Conservation (phyloP, 139 green algal genomes). For the Chlorella sp. region DNA sequence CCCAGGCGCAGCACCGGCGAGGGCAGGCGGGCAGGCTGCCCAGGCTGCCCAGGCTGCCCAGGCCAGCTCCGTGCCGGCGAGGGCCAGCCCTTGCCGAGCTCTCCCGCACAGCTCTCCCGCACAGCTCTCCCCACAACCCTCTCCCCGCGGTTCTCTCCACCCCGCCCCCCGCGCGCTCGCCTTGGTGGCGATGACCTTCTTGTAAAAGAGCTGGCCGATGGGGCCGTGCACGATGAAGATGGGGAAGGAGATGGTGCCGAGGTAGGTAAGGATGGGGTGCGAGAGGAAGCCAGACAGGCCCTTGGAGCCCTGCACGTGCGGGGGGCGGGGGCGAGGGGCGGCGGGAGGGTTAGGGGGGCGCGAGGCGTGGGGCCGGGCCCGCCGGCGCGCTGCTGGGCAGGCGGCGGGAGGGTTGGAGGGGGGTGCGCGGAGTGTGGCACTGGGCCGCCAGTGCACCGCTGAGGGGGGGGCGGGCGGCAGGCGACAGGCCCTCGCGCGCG, state of each 20-base stretch:
- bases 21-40: too few relatives aligned
- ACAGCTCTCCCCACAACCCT: too few relatives aligned
- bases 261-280: slow-evolving; percentile 23
- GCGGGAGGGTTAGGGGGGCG: too few relatives aligned
- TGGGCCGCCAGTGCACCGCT: too few relatives aligned
- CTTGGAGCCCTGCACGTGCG: not conserved
- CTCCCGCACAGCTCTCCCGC: too few relatives aligned
- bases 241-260: slow-evolving; percentile 36
- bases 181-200: slow-evolving; percentile 29
- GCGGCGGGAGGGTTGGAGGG: too few relatives aligned
- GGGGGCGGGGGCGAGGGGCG: too few relatives aligned
- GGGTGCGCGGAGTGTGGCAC: too few relatives aligned
- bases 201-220: slow-evolving; percentile 38
- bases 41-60: too few relatives aligned
- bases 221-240: slow-evolving; percentile 35
- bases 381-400: too few relatives aligned
- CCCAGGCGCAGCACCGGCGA: too few relatives aligned
- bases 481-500: not conserved
- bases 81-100: not conserved
- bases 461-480: not conserved
- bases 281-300: slow-evolving; percentile 9
- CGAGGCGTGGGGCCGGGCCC: too few relatives aligned
- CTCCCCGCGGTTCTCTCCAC: not conserved
- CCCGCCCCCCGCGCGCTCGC: not conserved
- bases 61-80: not conserved